Evolutionary conservation across 2,329 filamentous ascomycete genomes (phyloP), one percentile per base, ranked within the genome.

Genomic region (Talaromyces sp.): DNA sequence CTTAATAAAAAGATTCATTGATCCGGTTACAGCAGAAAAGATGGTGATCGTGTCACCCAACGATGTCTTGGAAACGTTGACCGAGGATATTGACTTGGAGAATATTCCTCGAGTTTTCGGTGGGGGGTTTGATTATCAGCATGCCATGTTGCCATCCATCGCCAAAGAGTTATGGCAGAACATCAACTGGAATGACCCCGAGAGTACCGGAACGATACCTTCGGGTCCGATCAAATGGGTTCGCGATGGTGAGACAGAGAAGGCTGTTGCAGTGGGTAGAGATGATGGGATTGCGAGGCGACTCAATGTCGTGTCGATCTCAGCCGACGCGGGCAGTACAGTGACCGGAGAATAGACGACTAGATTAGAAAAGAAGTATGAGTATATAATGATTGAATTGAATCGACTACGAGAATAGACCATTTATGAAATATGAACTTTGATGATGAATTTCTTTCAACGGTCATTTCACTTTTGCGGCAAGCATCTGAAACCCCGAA

Each of bases 11-110:
- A 58, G 33, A 24, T 58, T 39, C 35, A 27, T 58, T 16, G 56
- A 58, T n/a, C 56, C 56, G 3, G 56, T 39, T n/a, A 58, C 56
- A 27, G 56, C 35, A 14, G 56, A 43, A 13, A 58, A 58, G 22
- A 11, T 58, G 37, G 39, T 58, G 13, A 58, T 58, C 24, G 56
- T 58, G 13, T 41, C 56, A 16, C 19, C 56, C n/a, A 43, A 41
- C 7, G 37, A 43, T 3, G 35, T 58, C 14, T 19, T 58, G 37
- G 22, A 39, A 41, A 27, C 2, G 1, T 22, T 58, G 56, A 2
- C 13, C 5, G n/a, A 58, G 27, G 33, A 58, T 3, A 58, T 58
- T 31, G 56, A 58, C 19, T n/a, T 41, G 39, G 56, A 58, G 37
- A 43, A 41, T 58, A 58, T 58, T 27, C 56, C 56, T 1, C 43